Percentiles rank a stretch among this genome's conserved stretches.
Conservation (phyloP, 2,329 filamentous ascomycete species). For the Aquanectria penicillioides region DNA sequence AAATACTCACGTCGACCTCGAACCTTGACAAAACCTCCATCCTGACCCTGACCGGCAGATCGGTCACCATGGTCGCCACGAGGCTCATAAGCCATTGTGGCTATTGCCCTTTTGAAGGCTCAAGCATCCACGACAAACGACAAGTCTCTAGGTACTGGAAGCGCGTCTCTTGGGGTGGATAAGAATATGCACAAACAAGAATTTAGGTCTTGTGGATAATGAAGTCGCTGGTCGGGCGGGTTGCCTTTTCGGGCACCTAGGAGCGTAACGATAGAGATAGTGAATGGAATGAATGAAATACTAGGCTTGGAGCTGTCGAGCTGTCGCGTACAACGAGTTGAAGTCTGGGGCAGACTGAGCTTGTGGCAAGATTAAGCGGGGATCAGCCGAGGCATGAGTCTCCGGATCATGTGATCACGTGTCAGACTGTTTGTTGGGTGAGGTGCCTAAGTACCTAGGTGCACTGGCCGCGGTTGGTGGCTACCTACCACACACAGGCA, state of each 20-base stretch:
- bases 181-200: background rate
- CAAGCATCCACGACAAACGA: constrained; percentile 38
- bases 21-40: constrained; percentile 59
- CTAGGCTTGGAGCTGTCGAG: constrained; percentile 12
- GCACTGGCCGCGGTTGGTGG: too few relatives aligned
- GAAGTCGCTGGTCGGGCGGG: too few relatives aligned
- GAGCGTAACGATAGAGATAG: constrained; percentile 11
- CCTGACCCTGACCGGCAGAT: constrained; percentile 51
- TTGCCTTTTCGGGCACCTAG: constrained; percentile 6
- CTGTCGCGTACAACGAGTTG: constrained; percentile 18
- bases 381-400: constrained; percentile 1
- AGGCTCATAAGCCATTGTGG: constrained; percentile 64
- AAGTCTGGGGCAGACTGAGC: constrained; percentile 10
- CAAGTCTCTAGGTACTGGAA: constrained; percentile 15
- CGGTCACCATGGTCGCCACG: constrained; percentile 59
- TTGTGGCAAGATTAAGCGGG: constrained; percentile 17
- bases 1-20: constrained; percentile 61
- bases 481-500: background rate
- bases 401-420: constrained; percentile 6
- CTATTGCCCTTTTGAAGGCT: constrained; percentile 31
- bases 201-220: background rate
- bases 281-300: constrained; percentile 13
- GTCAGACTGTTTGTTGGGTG: background rate
- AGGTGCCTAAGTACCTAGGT: too few relatives aligned
- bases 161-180: constrained; percentile 33